Evolutionary conservation across 2,329 filamentous ascomycete species (phyloP).

Genomic region (Ramularia endophylla): DNA sequence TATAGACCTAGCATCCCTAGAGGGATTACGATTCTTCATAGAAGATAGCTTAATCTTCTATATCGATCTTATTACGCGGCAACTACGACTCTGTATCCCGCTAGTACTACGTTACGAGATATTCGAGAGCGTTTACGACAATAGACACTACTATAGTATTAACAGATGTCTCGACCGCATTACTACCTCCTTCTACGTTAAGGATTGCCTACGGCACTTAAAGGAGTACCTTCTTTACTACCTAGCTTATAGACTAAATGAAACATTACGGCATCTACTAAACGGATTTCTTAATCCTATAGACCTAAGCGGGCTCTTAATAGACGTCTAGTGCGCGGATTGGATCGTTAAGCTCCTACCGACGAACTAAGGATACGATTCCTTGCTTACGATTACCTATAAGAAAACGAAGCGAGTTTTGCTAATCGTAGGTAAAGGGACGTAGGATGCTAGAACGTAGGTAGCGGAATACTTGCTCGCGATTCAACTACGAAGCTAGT

Average conservation of each 20-base stretch:
- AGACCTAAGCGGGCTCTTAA: not conserved
- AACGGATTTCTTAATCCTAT: not conserved
- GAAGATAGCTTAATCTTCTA: slow-evolving; percentile 4
- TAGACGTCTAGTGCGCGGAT: not conserved
- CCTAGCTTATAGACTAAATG: not conserved
- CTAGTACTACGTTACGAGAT: not conserved
- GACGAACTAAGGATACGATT: not conserved
- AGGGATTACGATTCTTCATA: slow-evolving; percentile 2
- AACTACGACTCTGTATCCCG: not conserved
- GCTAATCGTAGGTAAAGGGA: not conserved
- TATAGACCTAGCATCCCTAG: not conserved
- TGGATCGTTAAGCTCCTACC: not conserved
- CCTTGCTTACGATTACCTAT: slow-evolving; percentile 1
- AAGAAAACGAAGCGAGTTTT: slow-evolving; percentile 2
- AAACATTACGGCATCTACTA: not conserved
- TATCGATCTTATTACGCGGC: not conserved
- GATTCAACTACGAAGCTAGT: slow-evolving; percentile 1
- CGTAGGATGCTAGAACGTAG: not conserved
- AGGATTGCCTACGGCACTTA: not conserved
- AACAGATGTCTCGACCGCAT: not conserved
- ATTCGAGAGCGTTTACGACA: not conserved
- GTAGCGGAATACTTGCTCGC: not conserved
- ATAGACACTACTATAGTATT: not conserved
- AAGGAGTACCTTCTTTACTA: not conserved
- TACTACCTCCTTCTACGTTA: not conserved